Evolutionary conservation across 2,329 filamentous ascomycete species (phyloP).

Genomic region (Stagonosporopsis cucurbitacearum): DNA sequence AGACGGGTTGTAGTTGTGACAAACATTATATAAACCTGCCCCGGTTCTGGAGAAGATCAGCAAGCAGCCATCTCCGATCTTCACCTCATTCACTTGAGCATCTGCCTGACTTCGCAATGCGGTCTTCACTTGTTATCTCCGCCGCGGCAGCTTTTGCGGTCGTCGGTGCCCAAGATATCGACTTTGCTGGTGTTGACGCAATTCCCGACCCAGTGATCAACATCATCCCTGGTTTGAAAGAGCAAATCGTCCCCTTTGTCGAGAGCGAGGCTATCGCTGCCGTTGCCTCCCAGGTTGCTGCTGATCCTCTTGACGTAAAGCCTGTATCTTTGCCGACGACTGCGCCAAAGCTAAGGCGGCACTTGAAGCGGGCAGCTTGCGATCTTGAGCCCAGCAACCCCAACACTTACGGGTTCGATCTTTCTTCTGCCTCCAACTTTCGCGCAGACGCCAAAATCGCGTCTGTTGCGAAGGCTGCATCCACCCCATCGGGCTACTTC

Average conservation of each 20-base stretch:
- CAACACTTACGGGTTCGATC: slow-evolving; percentile 1
- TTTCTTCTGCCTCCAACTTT: background rate
- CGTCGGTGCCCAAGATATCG: slow-evolving; percentile 5
- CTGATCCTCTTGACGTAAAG: slow-evolving; percentile 3
- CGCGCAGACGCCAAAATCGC: background rate
- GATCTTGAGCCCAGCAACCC: background rate
- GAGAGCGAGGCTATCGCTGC: background rate
- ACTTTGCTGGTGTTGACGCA: slow-evolving; percentile 3
- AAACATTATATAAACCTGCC: background rate
- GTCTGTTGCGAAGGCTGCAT: background rate
- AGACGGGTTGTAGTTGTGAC: background rate
- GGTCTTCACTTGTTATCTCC: background rate
- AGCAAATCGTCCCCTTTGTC: background rate
- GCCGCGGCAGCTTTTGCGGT: background rate
- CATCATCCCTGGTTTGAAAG: slow-evolving; percentile 1
- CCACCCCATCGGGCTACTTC: slow-evolving; percentile 1
- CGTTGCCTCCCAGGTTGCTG: background rate
- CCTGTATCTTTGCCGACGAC: background rate
- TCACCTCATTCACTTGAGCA: background rate
- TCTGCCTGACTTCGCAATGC: background rate
- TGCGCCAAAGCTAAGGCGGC: background rate
- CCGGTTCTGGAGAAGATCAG: background rate
- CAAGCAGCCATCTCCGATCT: background rate
- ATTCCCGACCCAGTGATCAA: slow-evolving; percentile 1
- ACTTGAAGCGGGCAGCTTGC: slow-evolving; percentile 5